Evolutionary conservation across 2,329 filamentous ascomycete genomes (phyloP), one percentile per base, ranked within the genome.

Genomic region (Pyricularia grisea): DNA sequence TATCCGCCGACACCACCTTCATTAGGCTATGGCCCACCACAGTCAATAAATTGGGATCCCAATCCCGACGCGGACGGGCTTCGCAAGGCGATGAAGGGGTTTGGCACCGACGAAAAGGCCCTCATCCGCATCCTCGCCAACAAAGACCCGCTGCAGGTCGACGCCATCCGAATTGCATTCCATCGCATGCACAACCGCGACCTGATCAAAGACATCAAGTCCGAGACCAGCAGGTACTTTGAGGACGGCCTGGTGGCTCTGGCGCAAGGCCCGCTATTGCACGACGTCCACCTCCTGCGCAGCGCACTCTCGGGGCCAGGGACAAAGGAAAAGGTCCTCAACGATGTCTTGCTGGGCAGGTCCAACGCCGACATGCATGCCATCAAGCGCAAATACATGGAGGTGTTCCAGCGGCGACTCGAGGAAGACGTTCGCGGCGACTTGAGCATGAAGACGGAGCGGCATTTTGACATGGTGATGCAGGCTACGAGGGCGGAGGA

Each of bases 281-380:
- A 92, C 71, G 94, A 98, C 77, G 90, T 90, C 4, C 83, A 89
- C 74, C 85, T 88, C 68, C 81, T 95, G 10, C 83, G 89, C 74
- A 84, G 90, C 1, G 90, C 93, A 1, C 88, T 97, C 81, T 83
- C 88, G 66, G 93, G 94, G 0, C 77, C 88, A 0, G 95, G 95
- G 9, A 98, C 94, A 0, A 97, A 97, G 74, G 94, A 98, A 76
- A 82, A 83, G 68, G 83, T 95, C 0, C 83, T 99, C 67, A 95
- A 97, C 77, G 94, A 98, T 73, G 85, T 97, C 6, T 84, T 98
- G 2, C 86, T 97, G 4, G 85, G 89, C 10, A 87, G 94, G 50
- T 91, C 89, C 50, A 98, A 98, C 75, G 93, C 93, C 42, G 94
- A 98, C 74, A 83, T 99, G 58, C 85, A 87, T 68, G 92, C 92